A percentile compares a stretch with the other conserved stretches of the same genome.
Evolutionary conservation across 1,284 basidiomycete genomes (phyloP).

Genomic region (Vanrija sp.): DNA sequence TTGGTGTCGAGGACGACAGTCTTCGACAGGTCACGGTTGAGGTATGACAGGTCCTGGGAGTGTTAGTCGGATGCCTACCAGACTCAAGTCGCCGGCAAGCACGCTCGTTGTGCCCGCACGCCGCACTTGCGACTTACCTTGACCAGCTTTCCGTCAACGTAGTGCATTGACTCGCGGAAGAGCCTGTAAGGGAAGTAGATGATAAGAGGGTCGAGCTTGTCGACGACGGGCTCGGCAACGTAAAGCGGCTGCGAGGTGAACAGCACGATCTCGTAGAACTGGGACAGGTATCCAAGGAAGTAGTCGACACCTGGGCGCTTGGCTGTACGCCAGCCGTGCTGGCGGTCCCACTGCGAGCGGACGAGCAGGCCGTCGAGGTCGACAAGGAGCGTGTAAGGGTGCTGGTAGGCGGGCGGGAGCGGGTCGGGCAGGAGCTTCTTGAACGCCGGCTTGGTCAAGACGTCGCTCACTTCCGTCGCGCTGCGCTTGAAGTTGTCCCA

Average conservation of each 20-base stretch:
- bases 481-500: conserved; percentile 25
- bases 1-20: conserved; percentile 85
- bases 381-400: conserved; percentile 86
- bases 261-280: conserved; percentile 96
- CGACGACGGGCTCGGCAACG: conserved; percentile 81
- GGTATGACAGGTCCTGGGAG: conserved; percentile 67
- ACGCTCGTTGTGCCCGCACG: conserved; percentile 6
- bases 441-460: conserved; percentile 90
- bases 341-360: conserved; percentile 86
- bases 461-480: conserved; percentile 31
- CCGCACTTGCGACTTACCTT: conserved; percentile 55
- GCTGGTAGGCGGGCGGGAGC: conserved; percentile 74
- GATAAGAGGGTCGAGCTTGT: conserved; percentile 91
- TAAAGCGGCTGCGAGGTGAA: conserved; percentile 91
- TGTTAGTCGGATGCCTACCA: conserved; percentile 21
- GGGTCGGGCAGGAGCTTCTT: conserved; percentile 85
- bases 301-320: conserved; percentile 97
- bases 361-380: conserved; percentile 91
- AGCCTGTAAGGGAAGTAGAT: conserved; percentile 85
- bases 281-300: conserved; percentile 92
- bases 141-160: conserved; percentile 70
- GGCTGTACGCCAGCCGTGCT: conserved; percentile 83
- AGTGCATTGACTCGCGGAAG: conserved; percentile 83
- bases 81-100: too few relatives aligned
- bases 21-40: conserved; percentile 90